These are phyloP conservation scores for Populus hybrid DNA, from an alignment of 441 rosid species.

Conservation along the genomic window DNA sequence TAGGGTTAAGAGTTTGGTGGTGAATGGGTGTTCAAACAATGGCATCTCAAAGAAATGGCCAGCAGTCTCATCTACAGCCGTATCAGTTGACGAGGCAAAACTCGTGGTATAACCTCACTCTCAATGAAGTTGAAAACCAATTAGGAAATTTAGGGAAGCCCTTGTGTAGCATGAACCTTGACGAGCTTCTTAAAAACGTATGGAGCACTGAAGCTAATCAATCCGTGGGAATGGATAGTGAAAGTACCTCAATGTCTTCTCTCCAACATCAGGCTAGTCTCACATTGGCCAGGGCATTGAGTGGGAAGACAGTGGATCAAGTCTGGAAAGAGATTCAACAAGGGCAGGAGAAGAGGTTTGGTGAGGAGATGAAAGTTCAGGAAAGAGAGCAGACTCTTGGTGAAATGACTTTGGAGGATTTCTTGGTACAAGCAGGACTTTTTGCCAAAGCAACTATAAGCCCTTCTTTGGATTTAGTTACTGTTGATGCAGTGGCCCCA, in stretches of 20 bases:
- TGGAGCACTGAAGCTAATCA: conserved; percentile 42
- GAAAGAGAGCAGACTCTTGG: conserved; percentile 75
- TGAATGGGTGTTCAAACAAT: conserved; percentile 59
- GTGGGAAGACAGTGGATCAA: conserved; percentile 78
- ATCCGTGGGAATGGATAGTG: conserved; percentile 35
- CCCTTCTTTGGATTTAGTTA: conserved; percentile 39
- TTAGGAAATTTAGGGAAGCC: conserved; percentile 69
- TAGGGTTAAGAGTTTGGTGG: background rate
- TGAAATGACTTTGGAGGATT: conserved; percentile 79
- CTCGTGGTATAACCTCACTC: conserved; percentile 62
- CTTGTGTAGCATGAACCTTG: conserved; percentile 68
- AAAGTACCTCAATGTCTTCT: conserved; percentile 30
- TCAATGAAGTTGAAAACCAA: conserved; percentile 65
- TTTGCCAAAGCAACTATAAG: no score
- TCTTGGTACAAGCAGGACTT: conserved; percentile 67
- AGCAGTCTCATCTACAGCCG: conserved; percentile 35
- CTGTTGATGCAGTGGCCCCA: conserved; percentile 34
- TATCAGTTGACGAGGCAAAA: conserved; percentile 39
- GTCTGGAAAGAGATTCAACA: conserved; percentile 72
- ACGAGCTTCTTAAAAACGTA: conserved; percentile 66
- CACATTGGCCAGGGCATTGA: conserved; percentile 46
- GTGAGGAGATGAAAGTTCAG: conserved; percentile 37
- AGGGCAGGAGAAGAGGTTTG: conserved; percentile 35
- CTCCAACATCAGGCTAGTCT: conserved; percentile 55
- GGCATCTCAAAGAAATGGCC: conserved; percentile 43